These are phyloP conservation scores for Detonula confervacea DNA, from an alignment of 352 stramenopile species.

Conservation along the genomic window DNA sequence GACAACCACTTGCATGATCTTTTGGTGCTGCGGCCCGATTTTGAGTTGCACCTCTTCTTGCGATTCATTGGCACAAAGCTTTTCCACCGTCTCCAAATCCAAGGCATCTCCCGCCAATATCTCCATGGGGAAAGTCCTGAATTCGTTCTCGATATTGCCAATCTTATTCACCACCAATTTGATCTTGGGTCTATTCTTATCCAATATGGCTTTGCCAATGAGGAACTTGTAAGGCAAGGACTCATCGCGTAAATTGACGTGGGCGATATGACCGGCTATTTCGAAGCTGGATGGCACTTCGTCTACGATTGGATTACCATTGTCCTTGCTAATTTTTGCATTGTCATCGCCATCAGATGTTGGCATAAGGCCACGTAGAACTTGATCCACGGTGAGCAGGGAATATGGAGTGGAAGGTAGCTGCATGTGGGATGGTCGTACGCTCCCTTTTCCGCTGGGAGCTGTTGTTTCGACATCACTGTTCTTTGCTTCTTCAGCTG, in stretches of 20 bases:
- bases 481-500: neutral
- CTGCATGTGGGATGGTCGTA: slow-evolving; percentile 32
- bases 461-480: slow-evolving; percentile 9
- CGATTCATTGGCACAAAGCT: slow-evolving; percentile 17
- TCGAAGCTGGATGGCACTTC: slow-evolving; percentile 95
- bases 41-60: slow-evolving; percentile 27
- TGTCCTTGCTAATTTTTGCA: no score
- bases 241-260: slow-evolving; percentile 95
- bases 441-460: slow-evolving; percentile 11
- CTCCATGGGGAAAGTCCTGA: slow-evolving; percentile 97
- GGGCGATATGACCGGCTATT: slow-evolving; percentile 95
- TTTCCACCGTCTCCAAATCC: slow-evolving; percentile 24
- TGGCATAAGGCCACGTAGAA: slow-evolving; percentile 88
- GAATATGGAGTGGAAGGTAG: slow-evolving; percentile 31
- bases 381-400: slow-evolving; percentile 70
- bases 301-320: slow-evolving; percentile 62
- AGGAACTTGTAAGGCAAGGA: slow-evolving; percentile 95
- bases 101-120: slow-evolving; percentile 88
- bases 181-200: slow-evolving; percentile 94
- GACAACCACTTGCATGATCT: slow-evolving; percentile 86
- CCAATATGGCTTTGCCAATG: slow-evolving; percentile 96
- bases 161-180: slow-evolving; percentile 98
- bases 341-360: no score
- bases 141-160: slow-evolving; percentile 92
- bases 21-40: slow-evolving; percentile 32